Conservation (phyloP, 1,139 yeast genomes). For the Candida sanyaensis region DNA sequence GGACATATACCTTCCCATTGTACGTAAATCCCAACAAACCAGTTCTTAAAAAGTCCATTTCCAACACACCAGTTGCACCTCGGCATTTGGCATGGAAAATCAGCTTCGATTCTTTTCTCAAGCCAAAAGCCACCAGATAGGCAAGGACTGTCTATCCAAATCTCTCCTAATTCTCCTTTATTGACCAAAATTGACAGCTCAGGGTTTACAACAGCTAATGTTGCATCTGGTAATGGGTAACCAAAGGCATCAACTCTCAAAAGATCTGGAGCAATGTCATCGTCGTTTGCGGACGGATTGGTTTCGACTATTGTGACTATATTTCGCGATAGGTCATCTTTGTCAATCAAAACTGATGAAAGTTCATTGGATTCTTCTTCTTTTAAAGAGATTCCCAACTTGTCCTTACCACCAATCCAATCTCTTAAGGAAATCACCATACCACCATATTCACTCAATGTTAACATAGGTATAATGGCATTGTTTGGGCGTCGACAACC, state of each 20-base stretch:
- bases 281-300: slow-evolving; percentile 57
- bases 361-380: slow-evolving; percentile 42
- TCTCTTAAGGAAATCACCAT: slow-evolving; percentile 91
- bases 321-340: slow-evolving; percentile 78
- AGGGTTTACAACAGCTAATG: slow-evolving; percentile 91
- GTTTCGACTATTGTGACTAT: slow-evolving; percentile 69
- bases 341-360: slow-evolving; percentile 77
- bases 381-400: slow-evolving; percentile 47
- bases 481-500: slow-evolving; percentile 80
- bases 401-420: slow-evolving; percentile 76
- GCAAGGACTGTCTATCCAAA: slow-evolving; percentile 94
- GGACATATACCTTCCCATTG: slow-evolving; percentile 82
- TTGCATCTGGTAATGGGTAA: slow-evolving; percentile 90
- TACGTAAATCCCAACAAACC: slow-evolving; percentile 87
- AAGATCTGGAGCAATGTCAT: slow-evolving; percentile 51
- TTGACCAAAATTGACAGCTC: slow-evolving; percentile 72
- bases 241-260: slow-evolving; percentile 91
- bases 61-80: slow-evolving; percentile 67
- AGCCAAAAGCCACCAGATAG: slow-evolving; percentile 87
- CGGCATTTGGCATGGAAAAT: slow-evolving; percentile 83
- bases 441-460: slow-evolving; percentile 94
- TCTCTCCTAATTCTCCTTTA: slow-evolving; percentile 87
- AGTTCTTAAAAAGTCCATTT: slow-evolving; percentile 83
- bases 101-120: slow-evolving; percentile 63
- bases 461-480: slow-evolving; percentile 86